Base-by-base conservation (phyloP, 495 filamentous ascomycete species). In the Penicilliopsis zonata region DNA sequence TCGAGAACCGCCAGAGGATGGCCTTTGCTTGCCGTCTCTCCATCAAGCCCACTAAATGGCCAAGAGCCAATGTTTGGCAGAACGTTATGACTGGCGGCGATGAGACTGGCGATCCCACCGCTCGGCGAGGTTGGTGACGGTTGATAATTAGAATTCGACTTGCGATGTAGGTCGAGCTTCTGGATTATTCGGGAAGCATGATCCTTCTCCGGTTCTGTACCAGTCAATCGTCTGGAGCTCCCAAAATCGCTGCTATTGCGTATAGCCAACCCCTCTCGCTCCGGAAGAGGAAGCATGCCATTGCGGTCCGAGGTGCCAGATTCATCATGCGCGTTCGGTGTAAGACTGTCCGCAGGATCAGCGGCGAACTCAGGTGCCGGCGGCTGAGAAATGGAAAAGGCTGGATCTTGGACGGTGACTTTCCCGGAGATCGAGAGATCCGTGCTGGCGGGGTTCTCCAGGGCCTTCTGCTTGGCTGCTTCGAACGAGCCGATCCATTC, bases 401-500 rank as follows among this genome's bases (percentile, higher is more conserved):
- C 92, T 19, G 85, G 80, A 52, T 94, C 86, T 31, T 68, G 61
- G 19, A 62, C 53, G 14, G 49, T 53, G 18, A 69, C 44, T 25
- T 74, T 75, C 5, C 70, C 70, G 8, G 68, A 63, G 2, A 71
- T 49, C n/a, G 70, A 63, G 28, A 72, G 55, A 37, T 72, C 76
- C 19, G 56, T 76, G 60, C 61, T 83, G 43, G 61, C 71, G 53
- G 61, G 74, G 44, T 80, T 75, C 48, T 95, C 85, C 30, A 98
- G 65, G 2, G 88, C 88, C 43, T 82, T 84, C 35, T 83, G 79
- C 58, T 98, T 98, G 17, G 90, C 86, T 16, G 83, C 69, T 38
- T 96, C 90, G 44, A 98, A 95, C 5, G 84, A 74, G 35, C 78
- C 72, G 27, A 98, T 75, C 90, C 90, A 98, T 36, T 88, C 84